A percentile compares a stretch with the other conserved stretches of the same genome.
Conservation (phyloP, 192 early-diverging fungal genomes). For the Chytriomyces hyalinus region DNA sequence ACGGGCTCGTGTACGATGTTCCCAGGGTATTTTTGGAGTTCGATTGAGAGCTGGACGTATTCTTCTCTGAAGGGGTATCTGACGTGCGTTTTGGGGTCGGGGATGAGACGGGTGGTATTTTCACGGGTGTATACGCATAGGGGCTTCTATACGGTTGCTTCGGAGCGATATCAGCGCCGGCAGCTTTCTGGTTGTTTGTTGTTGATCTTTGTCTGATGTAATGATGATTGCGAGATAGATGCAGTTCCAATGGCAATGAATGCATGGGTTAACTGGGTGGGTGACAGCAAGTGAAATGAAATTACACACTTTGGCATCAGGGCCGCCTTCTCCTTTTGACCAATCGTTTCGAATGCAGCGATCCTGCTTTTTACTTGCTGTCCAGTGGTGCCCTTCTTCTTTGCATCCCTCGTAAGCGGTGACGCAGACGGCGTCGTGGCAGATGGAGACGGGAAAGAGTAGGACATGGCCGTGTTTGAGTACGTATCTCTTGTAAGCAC, state of each 20-base stretch:
- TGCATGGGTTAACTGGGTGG: background rate
- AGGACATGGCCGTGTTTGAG: background rate
- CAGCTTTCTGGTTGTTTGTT: background rate
- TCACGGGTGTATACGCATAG: slow-evolving; percentile 16
- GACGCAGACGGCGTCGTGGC: background rate
- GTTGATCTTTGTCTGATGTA: background rate
- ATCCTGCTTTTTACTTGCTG: background rate
- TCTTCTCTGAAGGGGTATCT: background rate
- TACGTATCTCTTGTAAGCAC: background rate
- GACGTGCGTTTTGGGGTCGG: background rate
- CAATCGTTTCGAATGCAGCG: background rate
- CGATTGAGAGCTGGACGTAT: background rate
- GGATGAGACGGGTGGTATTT: background rate
- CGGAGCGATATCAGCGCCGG: background rate
- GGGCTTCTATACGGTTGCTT: slow-evolving; percentile 25
- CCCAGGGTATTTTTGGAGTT: slow-evolving; percentile 17
- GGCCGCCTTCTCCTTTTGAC: background rate
- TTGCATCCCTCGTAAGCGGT: background rate
- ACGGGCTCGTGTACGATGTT: slow-evolving; percentile 22
- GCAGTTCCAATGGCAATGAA: too few relatives aligned
- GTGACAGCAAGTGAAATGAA: background rate
- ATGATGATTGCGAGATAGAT: background rate
- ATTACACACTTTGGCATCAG: background rate
- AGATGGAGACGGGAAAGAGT: background rate
- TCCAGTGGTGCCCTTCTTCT: background rate